A percentile compares a stretch with the other conserved stretches of the same genome.
Conservation (phyloP, 1,284 basidiomycete genomes). For the Malassezia equina region DNA sequence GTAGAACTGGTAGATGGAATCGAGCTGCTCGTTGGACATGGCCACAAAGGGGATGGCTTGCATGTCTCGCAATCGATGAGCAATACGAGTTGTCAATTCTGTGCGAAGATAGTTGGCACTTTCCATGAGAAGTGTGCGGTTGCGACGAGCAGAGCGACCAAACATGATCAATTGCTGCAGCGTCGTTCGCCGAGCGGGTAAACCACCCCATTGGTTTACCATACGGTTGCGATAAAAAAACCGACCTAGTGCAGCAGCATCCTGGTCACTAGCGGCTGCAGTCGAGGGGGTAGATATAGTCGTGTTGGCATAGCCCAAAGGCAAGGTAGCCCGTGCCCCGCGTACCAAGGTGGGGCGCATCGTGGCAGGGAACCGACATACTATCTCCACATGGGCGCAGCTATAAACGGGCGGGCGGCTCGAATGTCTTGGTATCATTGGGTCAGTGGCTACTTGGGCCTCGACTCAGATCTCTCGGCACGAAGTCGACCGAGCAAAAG, state of each 20-base stretch:
- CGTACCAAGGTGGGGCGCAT: not conserved
- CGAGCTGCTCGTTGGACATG: conserved; percentile 73
- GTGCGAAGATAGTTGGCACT: conserved; percentile 64
- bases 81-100: conserved; percentile 75
- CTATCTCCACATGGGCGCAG: not conserved
- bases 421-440: not conserved
- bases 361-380: not conserved
- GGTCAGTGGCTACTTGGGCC: not conserved
- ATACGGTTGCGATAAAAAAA: conserved; percentile 79
- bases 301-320: not conserved
- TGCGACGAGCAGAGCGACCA: conserved; percentile 26
- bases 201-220: conserved; percentile 68
- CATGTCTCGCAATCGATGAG: conserved; percentile 74
- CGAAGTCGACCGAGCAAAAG: conserved; percentile 1
- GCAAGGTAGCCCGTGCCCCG: not conserved
- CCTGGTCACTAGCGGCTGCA: conserved; percentile 9
- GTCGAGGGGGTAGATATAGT: conserved; percentile 14
- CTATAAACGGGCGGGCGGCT: not conserved
- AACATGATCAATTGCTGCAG: conserved; percentile 65
- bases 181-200: conserved; percentile 63
- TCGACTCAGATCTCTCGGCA: not conserved
- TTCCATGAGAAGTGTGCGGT: conserved; percentile 33
- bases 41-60: conserved; percentile 77
- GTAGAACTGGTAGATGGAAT: conserved; percentile 64
- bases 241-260: conserved; percentile 25